A percentile compares a stretch with the other conserved stretches of the same genome.
These are phyloP conservation scores for Sindora glabra DNA, from an alignment of 306 rosid genomes.

Conservation along the genomic window DNA sequence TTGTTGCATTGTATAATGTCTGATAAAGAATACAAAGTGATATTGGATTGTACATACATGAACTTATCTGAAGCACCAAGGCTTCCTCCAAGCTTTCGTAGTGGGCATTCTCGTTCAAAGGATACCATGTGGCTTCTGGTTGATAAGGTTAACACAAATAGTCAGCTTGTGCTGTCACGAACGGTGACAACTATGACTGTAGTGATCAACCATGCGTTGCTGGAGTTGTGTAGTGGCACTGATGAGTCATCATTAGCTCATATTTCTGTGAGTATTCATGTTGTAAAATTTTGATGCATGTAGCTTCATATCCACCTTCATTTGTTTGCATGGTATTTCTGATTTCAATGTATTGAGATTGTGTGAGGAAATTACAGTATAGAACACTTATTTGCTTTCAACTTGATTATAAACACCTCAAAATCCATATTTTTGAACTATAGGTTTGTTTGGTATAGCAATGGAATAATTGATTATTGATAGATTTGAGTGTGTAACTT, in stretches of 20 bases:
- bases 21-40: constrained; percentile 88
- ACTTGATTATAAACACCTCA: background rate
- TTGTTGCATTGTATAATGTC: constrained; percentile 73
- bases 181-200: constrained; percentile 78
- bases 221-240: constrained; percentile 74
- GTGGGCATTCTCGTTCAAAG: constrained; percentile 59
- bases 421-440: background rate
- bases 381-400: background rate
- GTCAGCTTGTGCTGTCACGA: constrained; percentile 70
- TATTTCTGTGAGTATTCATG: constrained; percentile 67
- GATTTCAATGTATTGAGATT: background rate
- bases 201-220: constrained; percentile 60
- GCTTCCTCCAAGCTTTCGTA: constrained; percentile 94
- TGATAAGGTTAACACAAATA: constrained; percentile 83
- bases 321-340: background rate
- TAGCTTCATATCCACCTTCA: background rate
- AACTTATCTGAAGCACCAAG: constrained; percentile 72
- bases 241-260: constrained; percentile 80
- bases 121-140: constrained; percentile 71
- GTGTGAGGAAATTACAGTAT: background rate
- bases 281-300: background rate
- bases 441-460: too few species aligned
- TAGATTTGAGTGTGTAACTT: too few species aligned
- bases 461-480: too few species aligned
- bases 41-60: constrained; percentile 76